Evolutionary conservation across 1,284 basidiomycete species (phyloP), one percentile per base, ranked within the genome.

Genomic region (Malassezia cuniculi): DNA sequence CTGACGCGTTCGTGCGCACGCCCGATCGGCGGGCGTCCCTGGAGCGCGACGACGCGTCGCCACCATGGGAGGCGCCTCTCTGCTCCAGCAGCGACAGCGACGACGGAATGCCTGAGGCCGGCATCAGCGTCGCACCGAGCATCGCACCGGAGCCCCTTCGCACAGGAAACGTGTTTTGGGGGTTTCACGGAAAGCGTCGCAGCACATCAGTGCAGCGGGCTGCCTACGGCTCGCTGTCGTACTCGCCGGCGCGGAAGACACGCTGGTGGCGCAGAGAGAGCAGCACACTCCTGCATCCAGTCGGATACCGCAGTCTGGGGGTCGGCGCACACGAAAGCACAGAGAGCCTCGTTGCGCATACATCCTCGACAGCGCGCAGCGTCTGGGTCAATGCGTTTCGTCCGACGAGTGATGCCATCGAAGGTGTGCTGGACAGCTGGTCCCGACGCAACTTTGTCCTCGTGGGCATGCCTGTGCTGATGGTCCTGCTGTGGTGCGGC

Each of bases 101-200:
- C n/a, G n/a, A n/a, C n/a, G n/a, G n/a, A n/a, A n/a, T n/a, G n/a
- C n/a, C n/a, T n/a, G n/a, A n/a, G n/a, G n/a, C n/a, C n/a, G n/a
- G n/a, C n/a, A n/a, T n/a, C n/a, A n/a, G n/a, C n/a, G n/a, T n/a
- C n/a, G n/a, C n/a, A n/a, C n/a, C n/a, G n/a, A n/a, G n/a, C n/a
- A n/a, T n/a, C n/a, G n/a, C n/a, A n/a, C n/a, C n/a, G n/a, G n/a
- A n/a, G n/a, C n/a, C n/a, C n/a, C n/a, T n/a, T n/a, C n/a, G n/a
- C n/a, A n/a, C n/a, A n/a, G 42, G 42, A 5, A 45, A 45, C 30
- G 25, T 45, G 11, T 45, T 45, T 11, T 45, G 42, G 42, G 42
- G 42, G 12, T 35, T 39, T 18, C 24, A 27, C 22, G 6, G 7
- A 6, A 24, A 11, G 11, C 22, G 15, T 19, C 25, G n/a, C 31